These are phyloP conservation scores for Drechslerella dactyloides DNA, from an alignment of 2,329 filamentous ascomycete species.

Conservation along the genomic window DNA sequence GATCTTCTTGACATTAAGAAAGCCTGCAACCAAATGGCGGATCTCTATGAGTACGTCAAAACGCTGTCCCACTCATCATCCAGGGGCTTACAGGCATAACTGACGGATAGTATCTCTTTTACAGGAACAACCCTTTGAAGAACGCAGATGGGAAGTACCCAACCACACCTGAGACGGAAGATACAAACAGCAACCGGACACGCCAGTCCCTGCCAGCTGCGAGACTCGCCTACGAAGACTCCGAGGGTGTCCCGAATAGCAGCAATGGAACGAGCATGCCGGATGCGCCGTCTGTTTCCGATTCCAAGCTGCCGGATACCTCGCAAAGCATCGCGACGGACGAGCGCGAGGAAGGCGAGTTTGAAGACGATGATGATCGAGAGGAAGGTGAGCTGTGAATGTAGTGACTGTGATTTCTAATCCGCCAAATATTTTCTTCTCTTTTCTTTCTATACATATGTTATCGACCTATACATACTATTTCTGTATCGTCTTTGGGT, in stretches of 20 bases:
- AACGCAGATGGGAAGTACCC: conserved; percentile 49
- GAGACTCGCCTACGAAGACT: conserved; percentile 40
- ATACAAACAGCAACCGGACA: conserved; percentile 48
- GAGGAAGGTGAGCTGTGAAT: conserved; percentile 45
- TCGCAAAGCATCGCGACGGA: conserved; percentile 48
- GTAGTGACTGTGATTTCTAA: not conserved
- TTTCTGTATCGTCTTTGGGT: conserved; percentile 33
- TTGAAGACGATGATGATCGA: conserved; percentile 47
- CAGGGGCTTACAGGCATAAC: conserved; percentile 6
- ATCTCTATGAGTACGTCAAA: conserved; percentile 55
- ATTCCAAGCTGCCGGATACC: conserved; percentile 47
- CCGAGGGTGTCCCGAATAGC: conserved; percentile 28
- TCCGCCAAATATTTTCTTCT: conserved; percentile 7
- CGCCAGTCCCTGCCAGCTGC: conserved; percentile 34
- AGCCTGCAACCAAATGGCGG: conserved; percentile 55
- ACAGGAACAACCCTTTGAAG: conserved; percentile 46
- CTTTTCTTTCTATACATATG: conserved; percentile 5
- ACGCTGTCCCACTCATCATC: conserved; percentile 9
- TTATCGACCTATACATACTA: conserved; percentile 16
- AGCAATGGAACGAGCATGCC: conserved; percentile 46
- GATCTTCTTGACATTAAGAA: conserved; percentile 59
- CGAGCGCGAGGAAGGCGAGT: conserved; percentile 47
- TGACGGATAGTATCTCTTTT: conserved; percentile 4
- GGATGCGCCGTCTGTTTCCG: conserved; percentile 26
- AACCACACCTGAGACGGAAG: conserved; percentile 45